phyloP scores from a whole-genome alignment of 73 alveolate genomes.

The Tetrahymena malaccensis region DNA sequence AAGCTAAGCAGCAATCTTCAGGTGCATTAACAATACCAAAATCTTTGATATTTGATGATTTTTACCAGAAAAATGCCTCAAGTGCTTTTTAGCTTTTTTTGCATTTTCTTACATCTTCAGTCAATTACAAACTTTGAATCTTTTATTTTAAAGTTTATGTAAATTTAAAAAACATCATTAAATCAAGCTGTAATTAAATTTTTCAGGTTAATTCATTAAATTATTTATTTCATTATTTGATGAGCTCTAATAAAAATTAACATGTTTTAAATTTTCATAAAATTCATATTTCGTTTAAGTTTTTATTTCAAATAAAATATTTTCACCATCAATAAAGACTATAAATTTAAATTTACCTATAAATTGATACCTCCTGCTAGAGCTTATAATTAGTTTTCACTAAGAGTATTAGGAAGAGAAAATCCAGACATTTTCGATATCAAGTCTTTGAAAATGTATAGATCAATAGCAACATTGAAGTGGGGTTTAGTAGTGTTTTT shows the following conservation, averaged over 20 bases:
- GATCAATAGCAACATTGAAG: neutral
- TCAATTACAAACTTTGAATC: neutral
- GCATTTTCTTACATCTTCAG: neutral
- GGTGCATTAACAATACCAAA: neutral
- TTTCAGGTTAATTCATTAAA: too few relatives aligned
- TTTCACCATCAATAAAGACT: neutral
- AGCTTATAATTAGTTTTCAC: neutral
- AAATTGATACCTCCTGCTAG: neutral
- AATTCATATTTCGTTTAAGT: too few relatives aligned
- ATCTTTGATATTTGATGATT: neutral
- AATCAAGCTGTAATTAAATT: too few relatives aligned
- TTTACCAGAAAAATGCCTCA: neutral
- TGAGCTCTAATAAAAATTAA: too few relatives aligned
- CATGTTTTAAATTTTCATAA: too few relatives aligned
- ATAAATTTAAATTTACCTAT: neutral
- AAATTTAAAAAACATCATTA: too few relatives aligned
- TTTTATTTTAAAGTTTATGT: too few relatives aligned
- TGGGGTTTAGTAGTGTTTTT: neutral
- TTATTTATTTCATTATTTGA: too few relatives aligned
- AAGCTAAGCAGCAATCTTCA: neutral
- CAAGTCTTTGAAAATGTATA: neutral
- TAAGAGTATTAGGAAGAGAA: neutral
- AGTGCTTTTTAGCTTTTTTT: neutral
- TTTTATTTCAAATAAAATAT: too few relatives aligned
- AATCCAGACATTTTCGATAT: neutral